Percentiles rank a stretch among this genome's conserved stretches.
Evolutionary conservation across 345 rosid genomes (phyloP).

Genomic region (Lepidium aucheri): DNA sequence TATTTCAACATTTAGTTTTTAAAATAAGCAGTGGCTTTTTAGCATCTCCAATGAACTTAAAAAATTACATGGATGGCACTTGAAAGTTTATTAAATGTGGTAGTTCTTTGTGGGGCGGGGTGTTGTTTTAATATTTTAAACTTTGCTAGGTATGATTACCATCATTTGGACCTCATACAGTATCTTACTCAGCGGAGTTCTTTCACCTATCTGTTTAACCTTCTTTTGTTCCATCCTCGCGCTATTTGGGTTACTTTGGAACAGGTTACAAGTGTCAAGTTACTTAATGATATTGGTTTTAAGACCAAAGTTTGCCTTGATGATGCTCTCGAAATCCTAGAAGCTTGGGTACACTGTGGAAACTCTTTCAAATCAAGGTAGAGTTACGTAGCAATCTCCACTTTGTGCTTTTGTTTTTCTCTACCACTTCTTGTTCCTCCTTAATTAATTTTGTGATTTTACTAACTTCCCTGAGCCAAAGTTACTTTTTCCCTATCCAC

Average conservation of each 20-base stretch:
- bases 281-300: conserved; percentile 57
- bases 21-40: neutral
- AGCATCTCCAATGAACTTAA: neutral
- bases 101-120: neutral
- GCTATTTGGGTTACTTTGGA: conserved; percentile 18
- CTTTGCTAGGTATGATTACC: neutral
- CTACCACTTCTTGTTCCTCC: neutral
- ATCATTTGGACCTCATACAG: neutral
- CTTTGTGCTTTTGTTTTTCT: neutral
- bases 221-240: neutral
- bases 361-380: conserved; percentile 62
- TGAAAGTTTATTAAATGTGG: neutral
- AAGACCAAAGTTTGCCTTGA: conserved; percentile 58
- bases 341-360: conserved; percentile 46
- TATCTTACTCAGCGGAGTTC: conserved; percentile 11
- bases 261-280: conserved; percentile 62
- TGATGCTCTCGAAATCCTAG: conserved; percentile 51
- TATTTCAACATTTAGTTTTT: neutral
- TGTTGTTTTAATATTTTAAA: neutral
- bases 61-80: neutral
- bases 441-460: neutral
- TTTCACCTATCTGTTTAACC: conserved; percentile 2
- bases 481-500: neutral
- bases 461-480: neutral
- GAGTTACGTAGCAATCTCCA: neutral